Conservation (phyloP, 2,329 filamentous ascomycete genomes). For the Pseudonectria foliicola region DNA sequence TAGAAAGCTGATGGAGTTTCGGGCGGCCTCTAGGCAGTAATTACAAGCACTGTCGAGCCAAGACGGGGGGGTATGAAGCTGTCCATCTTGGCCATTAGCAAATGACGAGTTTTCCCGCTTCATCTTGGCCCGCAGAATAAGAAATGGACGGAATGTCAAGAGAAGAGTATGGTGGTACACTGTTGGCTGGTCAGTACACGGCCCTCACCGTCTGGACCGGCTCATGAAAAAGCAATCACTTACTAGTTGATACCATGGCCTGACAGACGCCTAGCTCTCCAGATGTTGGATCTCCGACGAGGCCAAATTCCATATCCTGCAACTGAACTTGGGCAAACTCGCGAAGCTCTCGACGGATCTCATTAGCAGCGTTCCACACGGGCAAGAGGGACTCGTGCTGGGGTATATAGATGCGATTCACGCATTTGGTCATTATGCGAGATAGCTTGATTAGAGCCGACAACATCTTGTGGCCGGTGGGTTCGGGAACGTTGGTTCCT, state of each 20-base stretch:
- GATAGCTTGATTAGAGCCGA: constrained; percentile 28
- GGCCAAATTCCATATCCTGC: constrained; percentile 24
- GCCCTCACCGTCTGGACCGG: background rate
- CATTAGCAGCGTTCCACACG: constrained; percentile 25
- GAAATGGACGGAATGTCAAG: constrained; percentile 36
- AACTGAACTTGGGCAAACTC: constrained; percentile 23
- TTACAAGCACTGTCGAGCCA: constrained; percentile 39
- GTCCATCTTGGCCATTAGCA: constrained; percentile 1
- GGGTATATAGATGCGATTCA: constrained; percentile 33
- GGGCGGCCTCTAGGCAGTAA: constrained; percentile 33
- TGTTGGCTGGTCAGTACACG: constrained; percentile 9
- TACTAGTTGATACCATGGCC: constrained; percentile 32
- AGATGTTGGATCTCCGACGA: constrained; percentile 28
- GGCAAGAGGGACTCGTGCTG: constrained; percentile 30
- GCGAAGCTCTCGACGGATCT: constrained; percentile 23
- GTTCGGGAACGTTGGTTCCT: constrained; percentile 28
- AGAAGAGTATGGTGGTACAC: constrained; percentile 37
- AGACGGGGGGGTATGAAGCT: constrained; percentile 15
- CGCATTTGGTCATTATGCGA: constrained; percentile 32
- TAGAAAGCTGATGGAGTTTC: constrained; percentile 33
- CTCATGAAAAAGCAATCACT: constrained; percentile 8
- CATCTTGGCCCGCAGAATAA: constrained; percentile 36
- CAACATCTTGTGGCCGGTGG: constrained; percentile 31
- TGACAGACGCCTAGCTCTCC: constrained; percentile 34
- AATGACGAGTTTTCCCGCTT: constrained; percentile 23